Conservation (phyloP, 768 basidiomycete species). For the Tulasnella sp. region DNA sequence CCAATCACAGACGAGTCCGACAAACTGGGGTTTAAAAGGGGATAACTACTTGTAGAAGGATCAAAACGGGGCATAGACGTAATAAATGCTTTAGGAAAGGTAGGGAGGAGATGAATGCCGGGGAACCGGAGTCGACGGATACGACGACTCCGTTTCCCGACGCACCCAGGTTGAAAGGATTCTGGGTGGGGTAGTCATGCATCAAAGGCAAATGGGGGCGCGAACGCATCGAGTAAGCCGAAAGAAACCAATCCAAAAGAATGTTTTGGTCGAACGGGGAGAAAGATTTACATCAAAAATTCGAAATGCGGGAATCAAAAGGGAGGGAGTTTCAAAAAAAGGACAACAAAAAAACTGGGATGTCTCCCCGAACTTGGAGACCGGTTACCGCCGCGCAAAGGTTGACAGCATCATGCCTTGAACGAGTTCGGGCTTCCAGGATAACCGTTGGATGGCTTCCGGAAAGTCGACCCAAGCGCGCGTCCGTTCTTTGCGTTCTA, state of each 20-base stretch:
- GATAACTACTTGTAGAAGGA: neutral
- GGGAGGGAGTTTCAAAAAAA: neutral
- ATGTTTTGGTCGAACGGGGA: neutral
- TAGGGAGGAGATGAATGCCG: neutral
- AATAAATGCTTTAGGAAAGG: neutral
- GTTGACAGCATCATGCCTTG: conserved; percentile 65
- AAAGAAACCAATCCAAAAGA: neutral
- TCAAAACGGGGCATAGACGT: neutral
- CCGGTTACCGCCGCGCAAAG: conserved; percentile 46
- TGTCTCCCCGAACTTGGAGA: neutral
- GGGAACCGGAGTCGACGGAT: neutral
- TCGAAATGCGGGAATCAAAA: neutral
- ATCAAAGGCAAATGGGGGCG: neutral
- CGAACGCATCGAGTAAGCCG: neutral
- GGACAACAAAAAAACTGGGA: neutral
- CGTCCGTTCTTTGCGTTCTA: conserved; percentile 68
- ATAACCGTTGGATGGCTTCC: conserved; percentile 63
- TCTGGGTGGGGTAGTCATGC: neutral
- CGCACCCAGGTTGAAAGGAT: neutral
- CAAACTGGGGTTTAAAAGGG: neutral
- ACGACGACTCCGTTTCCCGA: neutral
- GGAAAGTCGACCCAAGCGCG: conserved; percentile 86
- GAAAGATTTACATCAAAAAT: neutral
- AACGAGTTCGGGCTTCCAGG: conserved; percentile 80
- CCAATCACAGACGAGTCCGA: neutral